A percentile compares a stretch with the other conserved stretches of the same genome.
Evolutionary conservation across 2,329 filamentous ascomycete genomes (phyloP).

Genomic region (Fusarium sp.): DNA sequence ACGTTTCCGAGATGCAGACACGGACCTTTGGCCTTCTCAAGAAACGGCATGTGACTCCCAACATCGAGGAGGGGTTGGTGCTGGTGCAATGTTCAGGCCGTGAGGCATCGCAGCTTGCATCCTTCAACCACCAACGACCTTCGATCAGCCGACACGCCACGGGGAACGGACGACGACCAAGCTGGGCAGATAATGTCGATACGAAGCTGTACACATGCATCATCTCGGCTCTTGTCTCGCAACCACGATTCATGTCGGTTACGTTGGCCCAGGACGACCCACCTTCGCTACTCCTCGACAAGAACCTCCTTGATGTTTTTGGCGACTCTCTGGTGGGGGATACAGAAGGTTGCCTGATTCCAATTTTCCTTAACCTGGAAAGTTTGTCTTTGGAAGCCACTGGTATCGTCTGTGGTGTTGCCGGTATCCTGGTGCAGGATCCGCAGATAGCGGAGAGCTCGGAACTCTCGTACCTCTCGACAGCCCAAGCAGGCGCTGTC

Average conservation of each 20-base stretch:
- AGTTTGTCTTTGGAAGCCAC: slow-evolving; percentile 88
- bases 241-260: slow-evolving; percentile 78
- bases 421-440: slow-evolving; percentile 82
- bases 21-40: slow-evolving; percentile 89
- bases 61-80: slow-evolving; percentile 74
- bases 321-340: slow-evolving; percentile 81
- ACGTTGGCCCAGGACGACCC: slow-evolving; percentile 80
- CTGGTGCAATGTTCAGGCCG: slow-evolving; percentile 86
- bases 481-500: slow-evolving; percentile 88
- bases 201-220: slow-evolving; percentile 72
- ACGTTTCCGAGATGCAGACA: slow-evolving; percentile 81
- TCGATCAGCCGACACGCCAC: slow-evolving; percentile 53
- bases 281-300: slow-evolving; percentile 79
- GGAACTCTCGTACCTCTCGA: slow-evolving; percentile 92
- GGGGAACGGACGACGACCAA: slow-evolving; percentile 50
- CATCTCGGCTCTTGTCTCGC: slow-evolving; percentile 69
- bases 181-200: slow-evolving; percentile 72
- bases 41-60: slow-evolving; percentile 79
- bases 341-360: slow-evolving; percentile 78
- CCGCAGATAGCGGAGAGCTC: slow-evolving; percentile 68
- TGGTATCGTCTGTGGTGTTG: slow-evolving; percentile 94
- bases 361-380: slow-evolving; percentile 88
- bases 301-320: slow-evolving; percentile 72
- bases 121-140: slow-evolving; percentile 52
- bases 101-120: slow-evolving; percentile 57